phyloP scores from a whole-genome alignment of 345 rosid genomes.

The Kernera saxatilis region DNA sequence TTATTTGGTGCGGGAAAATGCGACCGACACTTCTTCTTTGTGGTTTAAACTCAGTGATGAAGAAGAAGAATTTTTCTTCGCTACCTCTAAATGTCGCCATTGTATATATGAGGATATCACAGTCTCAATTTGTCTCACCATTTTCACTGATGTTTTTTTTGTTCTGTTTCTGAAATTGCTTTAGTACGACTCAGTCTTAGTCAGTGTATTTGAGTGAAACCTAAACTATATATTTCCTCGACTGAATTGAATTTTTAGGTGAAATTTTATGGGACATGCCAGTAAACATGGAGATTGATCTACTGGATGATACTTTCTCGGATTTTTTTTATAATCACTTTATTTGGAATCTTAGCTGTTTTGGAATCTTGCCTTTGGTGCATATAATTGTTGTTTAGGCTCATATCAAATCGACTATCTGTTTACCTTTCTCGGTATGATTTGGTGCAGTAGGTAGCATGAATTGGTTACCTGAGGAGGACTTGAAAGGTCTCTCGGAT shows the following conservation, averaged over 20 bases:
- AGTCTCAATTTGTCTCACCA: not conserved
- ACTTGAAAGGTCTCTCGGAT: slow-evolving; percentile 46
- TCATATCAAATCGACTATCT: not conserved
- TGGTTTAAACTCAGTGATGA: not conserved
- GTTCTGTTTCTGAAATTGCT: not conserved
- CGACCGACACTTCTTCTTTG: not conserved
- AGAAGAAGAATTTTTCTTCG: not conserved
- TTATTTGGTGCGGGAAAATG: not conserved
- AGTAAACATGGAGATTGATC: not conserved
- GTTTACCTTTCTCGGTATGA: not conserved
- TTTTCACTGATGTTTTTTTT: not conserved
- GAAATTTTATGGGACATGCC: not conserved
- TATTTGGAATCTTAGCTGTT: not conserved
- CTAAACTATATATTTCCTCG: not conserved
- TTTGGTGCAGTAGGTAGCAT: slow-evolving; percentile 20
- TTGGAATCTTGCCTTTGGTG: not conserved
- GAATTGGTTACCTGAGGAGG: slow-evolving; percentile 51
- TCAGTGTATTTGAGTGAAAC: not conserved
- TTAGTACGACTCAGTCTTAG: not conserved
- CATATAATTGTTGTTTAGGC: not conserved
- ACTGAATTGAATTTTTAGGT: not conserved
- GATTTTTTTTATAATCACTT: not conserved
- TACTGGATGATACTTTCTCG: too few species aligned
- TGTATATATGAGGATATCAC: not conserved
- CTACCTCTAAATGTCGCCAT: not conserved